phyloP scores from a whole-genome alignment of 1,284 basidiomycete species.

The Mycena citricolor region DNA sequence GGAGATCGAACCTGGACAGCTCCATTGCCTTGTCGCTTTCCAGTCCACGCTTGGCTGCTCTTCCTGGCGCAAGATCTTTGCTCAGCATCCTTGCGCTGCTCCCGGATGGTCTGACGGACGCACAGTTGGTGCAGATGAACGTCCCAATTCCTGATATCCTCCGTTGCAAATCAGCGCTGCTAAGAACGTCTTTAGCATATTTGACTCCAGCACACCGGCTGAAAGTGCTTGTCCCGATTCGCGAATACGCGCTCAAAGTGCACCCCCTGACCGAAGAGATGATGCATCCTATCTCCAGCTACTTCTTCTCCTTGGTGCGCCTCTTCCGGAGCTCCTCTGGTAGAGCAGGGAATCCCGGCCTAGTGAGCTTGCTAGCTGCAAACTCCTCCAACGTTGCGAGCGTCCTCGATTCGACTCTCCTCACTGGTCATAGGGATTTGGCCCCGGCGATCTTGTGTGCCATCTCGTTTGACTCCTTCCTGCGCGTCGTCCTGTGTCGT shows the following conservation, averaged over 20 bases:
- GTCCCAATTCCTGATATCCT: slow-evolving; percentile 7
- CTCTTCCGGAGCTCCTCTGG: slow-evolving; percentile 2
- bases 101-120: slow-evolving; percentile 16
- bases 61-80: slow-evolving; percentile 2
- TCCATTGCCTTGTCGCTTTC: slow-evolving; percentile 15
- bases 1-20: slow-evolving; percentile 13
- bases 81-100: slow-evolving; percentile 13
- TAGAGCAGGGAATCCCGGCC: too few species aligned
- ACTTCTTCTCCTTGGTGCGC: neutral
- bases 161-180: slow-evolving; percentile 1
- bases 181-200: slow-evolving; percentile 14
- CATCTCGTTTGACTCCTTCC: too few species aligned
- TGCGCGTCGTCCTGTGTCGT: too few species aligned
- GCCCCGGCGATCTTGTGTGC: too few species aligned
- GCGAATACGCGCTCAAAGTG: slow-evolving; percentile 5
- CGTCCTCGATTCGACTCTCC: too few species aligned
- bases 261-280: slow-evolving; percentile 1
- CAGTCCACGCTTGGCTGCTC: slow-evolving; percentile 7
- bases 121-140: slow-evolving; percentile 2
- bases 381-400: too few species aligned
- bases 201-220: neutral
- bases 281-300: neutral
- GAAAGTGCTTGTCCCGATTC: slow-evolving; percentile 10
- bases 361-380: too few species aligned
- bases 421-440: too few species aligned